Percentiles rank a stretch among this genome's conserved stretches.
Evolutionary conservation across 2,329 filamentous ascomycete genomes (phyloP).

Genomic region (Alternaria incomplexa): DNA sequence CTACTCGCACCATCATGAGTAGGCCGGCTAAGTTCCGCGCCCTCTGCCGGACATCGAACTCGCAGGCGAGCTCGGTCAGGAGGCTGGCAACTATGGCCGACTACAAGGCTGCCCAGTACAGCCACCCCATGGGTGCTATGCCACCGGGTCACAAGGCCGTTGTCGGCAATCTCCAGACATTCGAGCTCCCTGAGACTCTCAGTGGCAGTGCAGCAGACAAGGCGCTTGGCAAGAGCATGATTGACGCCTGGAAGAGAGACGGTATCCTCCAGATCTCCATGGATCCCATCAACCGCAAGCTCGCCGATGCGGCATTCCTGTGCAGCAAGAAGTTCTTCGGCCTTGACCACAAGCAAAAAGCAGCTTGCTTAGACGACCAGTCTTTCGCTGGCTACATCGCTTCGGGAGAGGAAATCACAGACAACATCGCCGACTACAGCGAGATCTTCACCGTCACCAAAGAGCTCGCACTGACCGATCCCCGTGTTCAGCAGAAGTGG

Average conservation of each 20-base stretch:
- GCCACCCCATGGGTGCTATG: background rate
- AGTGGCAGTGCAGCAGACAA: constrained; percentile 8
- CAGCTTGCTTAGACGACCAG: constrained; percentile 52
- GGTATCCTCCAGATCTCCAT: constrained; percentile 14
- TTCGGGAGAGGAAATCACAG: constrained; percentile 50
- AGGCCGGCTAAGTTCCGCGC: background rate
- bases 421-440: constrained; percentile 59
- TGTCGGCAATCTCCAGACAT: constrained; percentile 7
- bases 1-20: constrained; percentile 1
- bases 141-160: constrained; percentile 6
- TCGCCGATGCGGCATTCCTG: constrained; percentile 9
- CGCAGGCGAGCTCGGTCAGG: background rate
- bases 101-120: background rate
- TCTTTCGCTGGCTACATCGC: constrained; percentile 60
- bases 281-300: constrained; percentile 14
- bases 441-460: constrained; percentile 62
- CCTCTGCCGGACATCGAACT: background rate
- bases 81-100: background rate
- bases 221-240: constrained; percentile 13
- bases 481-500: constrained; percentile 52
- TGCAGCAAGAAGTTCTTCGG: constrained; percentile 13
- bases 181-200: constrained; percentile 7
- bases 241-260: constrained; percentile 12
- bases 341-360: constrained; percentile 42
- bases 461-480: constrained; percentile 50